These are phyloP conservation scores for Penicilliopsis zonata DNA, from an alignment of 495 filamentous ascomycete species.

Conservation along the genomic window DNA sequence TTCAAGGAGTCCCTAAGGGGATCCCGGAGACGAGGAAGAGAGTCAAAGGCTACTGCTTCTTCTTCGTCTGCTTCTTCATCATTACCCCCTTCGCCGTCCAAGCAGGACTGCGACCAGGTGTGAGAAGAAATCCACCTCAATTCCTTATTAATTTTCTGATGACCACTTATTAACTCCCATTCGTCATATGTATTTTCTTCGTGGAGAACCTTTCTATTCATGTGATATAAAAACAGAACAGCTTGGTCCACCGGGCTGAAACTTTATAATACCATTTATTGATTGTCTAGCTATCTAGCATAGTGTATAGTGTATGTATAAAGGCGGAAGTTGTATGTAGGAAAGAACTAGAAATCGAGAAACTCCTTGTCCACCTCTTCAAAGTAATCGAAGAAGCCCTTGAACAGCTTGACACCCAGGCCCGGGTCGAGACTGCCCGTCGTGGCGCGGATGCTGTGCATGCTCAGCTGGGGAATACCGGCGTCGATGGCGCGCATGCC, in stretches of 20 bases:
- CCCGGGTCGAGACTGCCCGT: constrained; percentile 81
- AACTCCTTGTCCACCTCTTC: constrained; percentile 84
- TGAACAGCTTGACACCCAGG: constrained; percentile 75
- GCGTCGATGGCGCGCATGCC: constrained; percentile 82
- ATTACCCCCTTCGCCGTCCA: background rate
- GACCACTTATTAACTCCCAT: too few species aligned
- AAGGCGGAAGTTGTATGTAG: background rate
- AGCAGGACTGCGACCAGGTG: too few species aligned
- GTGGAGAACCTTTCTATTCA: too few species aligned
- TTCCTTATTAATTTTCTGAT: too few species aligned
- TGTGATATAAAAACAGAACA: background rate
- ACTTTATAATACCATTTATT: too few species aligned
- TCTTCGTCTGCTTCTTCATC: background rate
- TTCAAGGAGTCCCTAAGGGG: too few species aligned
- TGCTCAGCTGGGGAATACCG: constrained; percentile 83
- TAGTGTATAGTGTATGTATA: background rate
- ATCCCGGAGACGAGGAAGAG: too few species aligned
- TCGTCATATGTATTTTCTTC: too few species aligned
- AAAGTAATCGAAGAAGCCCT: constrained; percentile 80
- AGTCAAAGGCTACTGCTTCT: too few species aligned
- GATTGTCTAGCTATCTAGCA: too few species aligned
- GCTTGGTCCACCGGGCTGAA: too few species aligned
- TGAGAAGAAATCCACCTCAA: too few species aligned
- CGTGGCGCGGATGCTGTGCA: constrained; percentile 91
- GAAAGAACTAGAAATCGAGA: constrained; percentile 30